Conservation (phyloP, 345 rosid species). For the Eucalyptus polyanthemos region DNA sequence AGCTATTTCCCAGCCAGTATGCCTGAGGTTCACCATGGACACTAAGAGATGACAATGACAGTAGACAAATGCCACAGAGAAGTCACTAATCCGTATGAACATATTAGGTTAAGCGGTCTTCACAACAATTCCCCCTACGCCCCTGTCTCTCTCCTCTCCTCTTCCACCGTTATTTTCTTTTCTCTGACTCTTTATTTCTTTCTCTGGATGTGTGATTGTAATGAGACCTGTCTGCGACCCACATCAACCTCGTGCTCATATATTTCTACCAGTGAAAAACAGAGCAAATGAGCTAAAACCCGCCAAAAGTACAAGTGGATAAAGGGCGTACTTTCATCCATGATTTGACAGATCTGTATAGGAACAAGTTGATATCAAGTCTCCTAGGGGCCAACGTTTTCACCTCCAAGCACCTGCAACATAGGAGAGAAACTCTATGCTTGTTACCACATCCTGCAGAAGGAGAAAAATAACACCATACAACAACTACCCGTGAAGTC, state of each 20-base stretch:
- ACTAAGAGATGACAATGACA: background rate
- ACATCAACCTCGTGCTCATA: background rate
- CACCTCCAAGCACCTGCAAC: background rate
- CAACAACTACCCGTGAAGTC: background rate
- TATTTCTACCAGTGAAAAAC: background rate
- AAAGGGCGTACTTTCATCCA: background rate
- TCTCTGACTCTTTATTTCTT: background rate
- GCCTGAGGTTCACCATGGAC: background rate
- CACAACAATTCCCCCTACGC: background rate
- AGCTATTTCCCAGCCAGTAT: background rate
- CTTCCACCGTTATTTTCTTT: background rate
- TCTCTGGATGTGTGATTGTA: background rate
- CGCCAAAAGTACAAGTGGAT: background rate
- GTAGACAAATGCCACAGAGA: background rate
- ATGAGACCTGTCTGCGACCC: background rate
- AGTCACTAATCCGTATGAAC: background rate
- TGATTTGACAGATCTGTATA: background rate
- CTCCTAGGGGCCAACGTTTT: background rate
- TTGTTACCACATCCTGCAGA: background rate
- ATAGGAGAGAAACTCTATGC: background rate
- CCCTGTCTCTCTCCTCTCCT: background rate
- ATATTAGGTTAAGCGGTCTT: background rate
- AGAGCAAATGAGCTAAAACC: background rate
- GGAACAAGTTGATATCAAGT: background rate
- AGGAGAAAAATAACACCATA: background rate